phyloP scores from a whole-genome alignment of 345 rosid genomes.

The Acer negundo region DNA sequence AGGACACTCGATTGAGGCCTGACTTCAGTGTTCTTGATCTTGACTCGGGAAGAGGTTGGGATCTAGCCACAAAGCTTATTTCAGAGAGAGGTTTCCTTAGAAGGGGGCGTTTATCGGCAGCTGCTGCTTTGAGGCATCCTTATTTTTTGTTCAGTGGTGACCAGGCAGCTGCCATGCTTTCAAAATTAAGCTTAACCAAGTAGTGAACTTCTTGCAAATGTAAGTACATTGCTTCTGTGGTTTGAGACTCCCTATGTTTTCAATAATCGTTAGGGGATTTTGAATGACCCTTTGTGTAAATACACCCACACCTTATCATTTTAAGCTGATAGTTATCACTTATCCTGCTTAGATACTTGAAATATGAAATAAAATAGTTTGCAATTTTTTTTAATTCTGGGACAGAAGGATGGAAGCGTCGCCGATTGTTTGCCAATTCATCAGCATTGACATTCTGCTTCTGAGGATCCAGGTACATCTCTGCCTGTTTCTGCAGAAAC shows the following conservation, averaged over 20 bases:
- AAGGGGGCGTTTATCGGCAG: conserved; percentile 89
- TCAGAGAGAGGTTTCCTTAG: conserved; percentile 78
- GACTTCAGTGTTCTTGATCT: conserved; percentile 81
- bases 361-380: background rate
- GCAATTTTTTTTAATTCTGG: background rate
- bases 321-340: background rate
- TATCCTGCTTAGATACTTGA: background rate
- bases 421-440: background rate
- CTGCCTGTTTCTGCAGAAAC: conserved; percentile 5
- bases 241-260: background rate
- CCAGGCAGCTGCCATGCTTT: conserved; percentile 90
- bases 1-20: conserved; percentile 65
- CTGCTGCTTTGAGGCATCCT: conserved; percentile 91
- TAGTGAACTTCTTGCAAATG: conserved; percentile 24
- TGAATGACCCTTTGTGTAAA: no score
- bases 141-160: conserved; percentile 90
- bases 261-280: background rate
- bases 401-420: background rate
- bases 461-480: background rate
- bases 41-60: conserved; percentile 97
- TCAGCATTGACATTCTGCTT: background rate
- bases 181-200: conserved; percentile 70
- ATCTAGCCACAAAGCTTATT: conserved; percentile 77
- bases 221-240: conserved; percentile 14
- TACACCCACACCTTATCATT: background rate